Base-by-base conservation (phyloP, 495 filamentous ascomycete species). In the Xylaria flabelliformis region DNA sequence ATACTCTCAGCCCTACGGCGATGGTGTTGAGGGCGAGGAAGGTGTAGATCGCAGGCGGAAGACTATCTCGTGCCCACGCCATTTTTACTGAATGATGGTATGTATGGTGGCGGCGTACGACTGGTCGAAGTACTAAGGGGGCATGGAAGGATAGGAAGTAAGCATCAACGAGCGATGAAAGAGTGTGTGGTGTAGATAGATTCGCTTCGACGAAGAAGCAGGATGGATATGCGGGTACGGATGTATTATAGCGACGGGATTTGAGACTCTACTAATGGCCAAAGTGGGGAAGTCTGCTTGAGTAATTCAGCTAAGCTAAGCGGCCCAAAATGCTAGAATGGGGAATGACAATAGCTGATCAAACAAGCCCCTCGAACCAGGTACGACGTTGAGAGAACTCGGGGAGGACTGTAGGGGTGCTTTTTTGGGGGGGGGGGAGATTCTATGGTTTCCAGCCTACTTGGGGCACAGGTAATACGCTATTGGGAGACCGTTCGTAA, bases 21-120 rank as follows among this genome's bases (percentile, higher is more conserved):
- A 72, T 17, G 4, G 41, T 41, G 32, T 72, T 67, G 62, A 72
- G 70, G 70, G 34, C 70, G 26, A 72, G 63, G 42, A 72, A 72
- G 34, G 63, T 51, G 63, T 66, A 72, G 39, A 72, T 72, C 36
- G 70, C 62, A 19, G 70, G 62, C 2, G 70, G 70, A 7, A 72
- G 62, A 72, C 70, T 72, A 13, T 72, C 70, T 67, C 70, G 62
- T 72, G 70, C 70, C 70, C 70, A 72, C 62, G 63, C 70, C 70
- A 72, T 72, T 44, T 21, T 56, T 13, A n/a, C 19, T 21, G 36
- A 36, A 17, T 41, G 53, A 67, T 19, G 53, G 1, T 63, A 69
- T 55, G 53, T 63, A 70, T 53, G 29, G 46, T 70, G 44, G 58
- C 19, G 56, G 55, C 55, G 64, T 67, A 17, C n/a, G 19, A 26